Evolutionary conservation across 148 eudicot species (phyloP), one percentile per base, ranked within the genome.

Genomic region (Rhododendron mucronatum): DNA sequence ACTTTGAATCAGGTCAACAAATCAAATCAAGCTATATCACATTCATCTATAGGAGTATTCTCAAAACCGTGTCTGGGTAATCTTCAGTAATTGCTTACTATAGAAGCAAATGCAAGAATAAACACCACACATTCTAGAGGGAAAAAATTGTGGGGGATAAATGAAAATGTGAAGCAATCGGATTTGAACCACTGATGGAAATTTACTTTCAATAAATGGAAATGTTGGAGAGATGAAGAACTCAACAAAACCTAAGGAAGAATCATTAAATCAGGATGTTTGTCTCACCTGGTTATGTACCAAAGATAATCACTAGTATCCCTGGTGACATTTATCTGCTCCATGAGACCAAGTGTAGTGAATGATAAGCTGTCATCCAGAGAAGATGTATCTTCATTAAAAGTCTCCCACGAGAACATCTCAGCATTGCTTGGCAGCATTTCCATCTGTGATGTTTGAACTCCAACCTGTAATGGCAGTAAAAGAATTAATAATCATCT

Each of bases 291-390:
- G 50, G 96, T 95, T 86, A 83, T 95, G 91, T 97, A 97, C 99
- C 99, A 97, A 33, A 97, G 95, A 82, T 97, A 97, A 89, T 97
- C 99, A 48, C 93, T 94, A 30, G 89, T 83, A 87, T 97, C 99
- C 90, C 98, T 92, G 63, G 99, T 97, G 82, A 94, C 91, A 89
- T 97, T 97, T 83, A 97, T 88, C 90, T 97, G 99, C 91, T 97
- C 99, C 88, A 94, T 82, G 37, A 97, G 94, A 85, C 99, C 99
- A 45, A 87, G 21, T 51, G 98, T 87, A 26, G 93, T 90, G 82
- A 94, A 90, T 21, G 93, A 48, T 1, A 95, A 88, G 82, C 89
- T 86, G 78, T 91, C 95, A 78, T 91, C 96, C 26, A 89, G 55
- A 77, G 93, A 87, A 82, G 94, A 84, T 67, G 90, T 53, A 84